A percentile compares a stretch with the other conserved stretches of the same genome.
These are phyloP conservation scores for Cryphonectria naterciae DNA, from an alignment of 2,329 filamentous ascomycete genomes.

Conservation along the genomic window DNA sequence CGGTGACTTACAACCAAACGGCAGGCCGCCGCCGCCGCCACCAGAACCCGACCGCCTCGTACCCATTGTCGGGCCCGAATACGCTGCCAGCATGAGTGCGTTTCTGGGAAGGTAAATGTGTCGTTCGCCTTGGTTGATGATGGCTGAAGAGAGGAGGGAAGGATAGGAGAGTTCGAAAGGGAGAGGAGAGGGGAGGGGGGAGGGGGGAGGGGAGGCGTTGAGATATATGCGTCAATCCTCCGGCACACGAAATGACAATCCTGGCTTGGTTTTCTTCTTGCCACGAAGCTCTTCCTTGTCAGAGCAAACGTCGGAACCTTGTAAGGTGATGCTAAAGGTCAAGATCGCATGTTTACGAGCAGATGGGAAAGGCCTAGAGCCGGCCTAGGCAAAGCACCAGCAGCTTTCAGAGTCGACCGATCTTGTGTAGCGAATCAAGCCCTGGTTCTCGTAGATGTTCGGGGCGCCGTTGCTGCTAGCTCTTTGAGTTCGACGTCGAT, in stretches of 20 bases:
- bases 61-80: constrained; percentile 60
- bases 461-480: neutral
- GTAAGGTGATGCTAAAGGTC: neutral
- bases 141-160: neutral
- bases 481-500: neutral
- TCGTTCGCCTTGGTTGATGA: neutral
- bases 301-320: neutral
- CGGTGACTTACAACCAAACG: constrained; percentile 68
- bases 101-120: constrained; percentile 28
- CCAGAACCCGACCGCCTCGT: constrained; percentile 58
- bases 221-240: neutral
- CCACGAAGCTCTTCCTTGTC: neutral
- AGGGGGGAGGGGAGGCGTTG: neutral
- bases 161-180: neutral
- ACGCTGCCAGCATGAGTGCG: constrained; percentile 62
- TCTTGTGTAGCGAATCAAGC: no score
- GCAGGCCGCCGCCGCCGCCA: constrained; percentile 52
- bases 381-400: neutral
- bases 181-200: neutral
- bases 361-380: neutral
- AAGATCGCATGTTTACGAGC: neutral
- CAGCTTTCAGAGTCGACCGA: neutral
- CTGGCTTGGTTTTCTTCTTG: neutral
- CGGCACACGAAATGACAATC: neutral
- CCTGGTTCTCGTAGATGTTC: neutral